These are phyloP conservation scores for Petunia hybrid DNA, from an alignment of 305 asterid genomes.

Conservation along the genomic window DNA sequence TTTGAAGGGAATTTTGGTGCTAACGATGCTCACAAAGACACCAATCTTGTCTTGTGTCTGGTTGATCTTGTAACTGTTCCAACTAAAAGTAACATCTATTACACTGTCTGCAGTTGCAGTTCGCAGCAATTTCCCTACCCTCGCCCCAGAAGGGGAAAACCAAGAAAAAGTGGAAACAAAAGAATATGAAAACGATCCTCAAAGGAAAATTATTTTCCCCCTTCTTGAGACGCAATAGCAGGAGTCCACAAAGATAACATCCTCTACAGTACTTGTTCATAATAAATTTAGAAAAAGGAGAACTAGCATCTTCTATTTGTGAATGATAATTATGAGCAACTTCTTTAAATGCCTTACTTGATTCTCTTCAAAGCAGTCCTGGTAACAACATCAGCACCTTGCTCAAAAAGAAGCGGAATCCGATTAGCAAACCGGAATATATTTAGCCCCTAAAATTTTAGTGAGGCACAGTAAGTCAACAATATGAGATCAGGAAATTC, in stretches of 20 bases:
- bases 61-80: conserved; percentile 93
- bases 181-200: conserved; percentile 6
- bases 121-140: background rate
- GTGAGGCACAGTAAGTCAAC: conserved; percentile 24
- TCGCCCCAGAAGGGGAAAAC: background rate
- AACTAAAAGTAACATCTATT: conserved; percentile 55
- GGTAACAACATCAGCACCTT: conserved; percentile 98
- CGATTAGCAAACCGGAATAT: conserved; percentile 95
- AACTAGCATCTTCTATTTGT: background rate
- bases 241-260: background rate
- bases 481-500: conserved; percentile 17
- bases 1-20: conserved; percentile 95
- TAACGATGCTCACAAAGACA: conserved; percentile 91
- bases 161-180: conserved; percentile 8
- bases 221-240: background rate
- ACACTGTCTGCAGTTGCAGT: conserved; percentile 5
- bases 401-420: conserved; percentile 94
- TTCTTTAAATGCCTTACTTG: conserved; percentile 57
- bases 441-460: conserved; percentile 75
- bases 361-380: conserved; percentile 90
- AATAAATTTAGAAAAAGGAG: background rate
- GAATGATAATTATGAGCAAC: conserved; percentile 13
- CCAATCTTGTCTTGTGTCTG: conserved; percentile 93
- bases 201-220: background rate
- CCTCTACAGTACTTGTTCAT: background rate